Base-by-base conservation (phyloP, 306 rosid species). In the Quercus parvula region DNA sequence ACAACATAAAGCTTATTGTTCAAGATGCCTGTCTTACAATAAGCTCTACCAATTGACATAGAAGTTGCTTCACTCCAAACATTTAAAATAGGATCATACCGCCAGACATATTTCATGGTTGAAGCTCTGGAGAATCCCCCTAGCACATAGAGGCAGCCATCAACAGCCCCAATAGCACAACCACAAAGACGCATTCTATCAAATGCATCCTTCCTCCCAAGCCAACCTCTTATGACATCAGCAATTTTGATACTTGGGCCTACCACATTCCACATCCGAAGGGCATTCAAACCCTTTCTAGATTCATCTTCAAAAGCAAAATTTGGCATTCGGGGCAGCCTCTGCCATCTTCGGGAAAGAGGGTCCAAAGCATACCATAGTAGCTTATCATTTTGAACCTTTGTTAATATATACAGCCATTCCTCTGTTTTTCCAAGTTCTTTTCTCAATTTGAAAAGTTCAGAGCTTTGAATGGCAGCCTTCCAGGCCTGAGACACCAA, bases 61-160 rank as follows among this genome's bases (percentile, higher is more conserved):
- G 84, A 73, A 74, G 78, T 77, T 44, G 82, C 76, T 70, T 86
- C 85, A 55, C 61, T 75, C 89, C 89, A 86, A 56, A 70, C 57
- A 74, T 86, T 86, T 55, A 30, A 68, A 68, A 80, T 56, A 30
- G 89, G 89, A 86, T 83, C 81, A 74, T 86, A 86, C 78, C 56
- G 78, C 83, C 89, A 86, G 57, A 83, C 89, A 77, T 78, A 77
- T 70, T 77, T 86, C 81, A 77, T 74, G 62, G 89, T 81, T 19
- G 89, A 83, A 83, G 85, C 85, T 83, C 77, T 62, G 27, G 89
- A 83, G 58, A 86, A 83, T 69, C 89, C 89, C 66, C 89, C 89
- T 49, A 86, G 77, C 24, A 81, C 86, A 86, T 82, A 86, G 63
- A 86, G 75, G 73, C 86, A 77, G 57, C 86, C 86, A 61, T 75